Base-by-base conservation (phyloP, 768 basidiomycete species). In the Pholiota conissans region DNA sequence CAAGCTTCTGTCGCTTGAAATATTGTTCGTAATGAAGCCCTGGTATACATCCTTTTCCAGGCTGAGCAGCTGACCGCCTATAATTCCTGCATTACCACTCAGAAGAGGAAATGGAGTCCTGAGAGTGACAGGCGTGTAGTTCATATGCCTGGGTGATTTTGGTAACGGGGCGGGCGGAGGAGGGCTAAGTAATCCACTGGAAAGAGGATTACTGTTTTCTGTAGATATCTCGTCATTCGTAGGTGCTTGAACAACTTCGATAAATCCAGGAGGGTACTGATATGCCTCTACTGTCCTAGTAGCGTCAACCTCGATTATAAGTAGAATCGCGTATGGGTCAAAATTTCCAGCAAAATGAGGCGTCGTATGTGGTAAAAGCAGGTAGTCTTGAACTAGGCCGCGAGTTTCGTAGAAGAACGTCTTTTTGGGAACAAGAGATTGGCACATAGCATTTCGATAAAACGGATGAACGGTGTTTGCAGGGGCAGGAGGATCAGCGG, bases 371-470 rank as follows among this genome's bases (percentile, higher is more conserved):
- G 93, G 89, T n/a, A 93, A 67, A 18, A 94, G 79, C 18, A 90
- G 69, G 68, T 90, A 93, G 65, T 97, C 93, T 65, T 94, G 91
- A 7, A 86, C 79, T 0, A 83, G 73, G 0, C 84, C 81, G 8
- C 71, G 66, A 0, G 86, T 83, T 13, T 77, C 72, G 63, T 91
- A 92, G 60, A 84, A 82, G 53, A 79, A 83, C 0, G 79, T 71
- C 57, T 81, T 74, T 10, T 71, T 67, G 0, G 82, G 77, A 7
- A 72, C 63, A 1, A 89, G 71, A 6, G 87, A 88, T 42, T 82
- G 75, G 37, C 83, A 76, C 77, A 91, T 90, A 0, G 88, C 88
- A 27, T 80, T 72, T 39, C 89, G 79, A 20, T 85, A 77, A 56
- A 75, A 72, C 28, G 78, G 76, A 63, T 79, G 75, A n/a, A 81